These are phyloP conservation scores for Hypoxylon perforatum DNA, from an alignment of 495 filamentous ascomycete genomes.

Conservation along the genomic window DNA sequence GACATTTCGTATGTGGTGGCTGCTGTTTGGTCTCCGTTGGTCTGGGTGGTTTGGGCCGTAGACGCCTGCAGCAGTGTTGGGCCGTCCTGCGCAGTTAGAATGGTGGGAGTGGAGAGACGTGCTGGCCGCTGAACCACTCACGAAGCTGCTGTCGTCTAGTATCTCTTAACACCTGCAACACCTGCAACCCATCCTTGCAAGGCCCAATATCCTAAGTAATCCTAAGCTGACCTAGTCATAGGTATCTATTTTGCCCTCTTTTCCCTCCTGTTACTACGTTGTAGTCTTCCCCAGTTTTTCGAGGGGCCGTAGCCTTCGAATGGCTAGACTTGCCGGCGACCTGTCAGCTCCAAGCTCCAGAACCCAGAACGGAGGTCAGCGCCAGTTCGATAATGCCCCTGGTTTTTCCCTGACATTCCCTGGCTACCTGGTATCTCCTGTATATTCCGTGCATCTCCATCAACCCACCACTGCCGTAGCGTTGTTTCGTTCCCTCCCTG, in stretches of 20 bases:
- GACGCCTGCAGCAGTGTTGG: slow-evolving; percentile 40
- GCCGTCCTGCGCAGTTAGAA: slow-evolving; percentile 35
- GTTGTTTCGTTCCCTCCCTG: slow-evolving; percentile 7
- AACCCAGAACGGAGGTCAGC: slow-evolving; percentile 21
- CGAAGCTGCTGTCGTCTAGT: slow-evolving; percentile 23
- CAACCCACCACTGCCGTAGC: slow-evolving; percentile 22
- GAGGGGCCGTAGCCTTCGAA: slow-evolving; percentile 22
- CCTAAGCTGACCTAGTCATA: not conserved
- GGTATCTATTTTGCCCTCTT: slow-evolving; percentile 25
- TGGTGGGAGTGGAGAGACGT: slow-evolving; percentile 38
- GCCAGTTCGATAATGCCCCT: slow-evolving; percentile 23
- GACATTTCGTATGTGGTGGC: slow-evolving; percentile 43
- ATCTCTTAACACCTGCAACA: slow-evolving; percentile 25
- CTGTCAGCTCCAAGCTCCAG: slow-evolving; percentile 28
- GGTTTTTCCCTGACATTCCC: no score
- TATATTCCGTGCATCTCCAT: slow-evolving; percentile 33
- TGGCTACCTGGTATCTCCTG: no score
- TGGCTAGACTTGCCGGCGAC: slow-evolving; percentile 18
- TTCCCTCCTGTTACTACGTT: slow-evolving; percentile 28
- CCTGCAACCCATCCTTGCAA: slow-evolving; percentile 46
- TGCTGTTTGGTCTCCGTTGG: slow-evolving; percentile 43
- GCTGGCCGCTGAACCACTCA: slow-evolving; percentile 35
- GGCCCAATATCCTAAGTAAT: slow-evolving; percentile 4
- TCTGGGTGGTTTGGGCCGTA: slow-evolving; percentile 36
- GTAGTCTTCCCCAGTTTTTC: slow-evolving; percentile 28